Conservation (phyloP, 768 basidiomycete genomes). For the Piloderma croceum region DNA sequence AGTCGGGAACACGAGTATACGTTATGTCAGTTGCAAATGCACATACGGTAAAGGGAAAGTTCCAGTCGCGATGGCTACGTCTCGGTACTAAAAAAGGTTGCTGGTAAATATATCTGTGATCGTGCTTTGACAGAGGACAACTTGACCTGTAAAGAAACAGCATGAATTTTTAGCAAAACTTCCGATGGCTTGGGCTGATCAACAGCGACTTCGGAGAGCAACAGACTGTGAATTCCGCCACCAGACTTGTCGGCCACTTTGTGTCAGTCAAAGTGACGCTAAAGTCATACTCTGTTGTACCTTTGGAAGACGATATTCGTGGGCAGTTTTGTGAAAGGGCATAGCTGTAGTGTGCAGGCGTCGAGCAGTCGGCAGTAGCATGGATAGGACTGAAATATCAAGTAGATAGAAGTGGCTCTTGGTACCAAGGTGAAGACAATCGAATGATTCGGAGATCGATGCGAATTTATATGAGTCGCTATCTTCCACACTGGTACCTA, state of each 20-base stretch:
- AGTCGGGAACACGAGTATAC: not conserved
- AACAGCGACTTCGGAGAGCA: not conserved
- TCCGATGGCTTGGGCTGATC: slow-evolving; percentile 8
- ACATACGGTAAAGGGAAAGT: slow-evolving; percentile 32
- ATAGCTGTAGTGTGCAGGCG: no score
- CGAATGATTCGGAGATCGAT: no score
- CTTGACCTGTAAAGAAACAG: slow-evolving; percentile 29
- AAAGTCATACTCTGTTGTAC: not conserved
- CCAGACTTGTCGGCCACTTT: not conserved
- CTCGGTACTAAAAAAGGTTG: slow-evolving; percentile 37
- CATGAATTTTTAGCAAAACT: slow-evolving; percentile 33
- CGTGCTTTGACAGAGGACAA: not conserved
- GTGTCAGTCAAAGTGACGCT: not conserved
- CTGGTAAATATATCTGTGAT: not conserved
- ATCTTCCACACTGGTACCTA: no score
- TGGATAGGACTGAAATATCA: no score
- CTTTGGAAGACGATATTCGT: not conserved
- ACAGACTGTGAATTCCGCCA: not conserved
- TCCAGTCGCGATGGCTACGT: slow-evolving; percentile 38
- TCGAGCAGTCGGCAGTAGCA: no score
- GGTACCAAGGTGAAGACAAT: no score
- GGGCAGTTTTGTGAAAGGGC: no score
- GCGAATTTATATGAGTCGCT: no score
- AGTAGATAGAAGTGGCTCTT: no score
- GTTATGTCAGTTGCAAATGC: not conserved